Evolutionary conservation across 2,329 filamentous ascomycete species (phyloP), one percentile per base, ranked within the genome.

Genomic region (Beauveria rudraprayagi): DNA sequence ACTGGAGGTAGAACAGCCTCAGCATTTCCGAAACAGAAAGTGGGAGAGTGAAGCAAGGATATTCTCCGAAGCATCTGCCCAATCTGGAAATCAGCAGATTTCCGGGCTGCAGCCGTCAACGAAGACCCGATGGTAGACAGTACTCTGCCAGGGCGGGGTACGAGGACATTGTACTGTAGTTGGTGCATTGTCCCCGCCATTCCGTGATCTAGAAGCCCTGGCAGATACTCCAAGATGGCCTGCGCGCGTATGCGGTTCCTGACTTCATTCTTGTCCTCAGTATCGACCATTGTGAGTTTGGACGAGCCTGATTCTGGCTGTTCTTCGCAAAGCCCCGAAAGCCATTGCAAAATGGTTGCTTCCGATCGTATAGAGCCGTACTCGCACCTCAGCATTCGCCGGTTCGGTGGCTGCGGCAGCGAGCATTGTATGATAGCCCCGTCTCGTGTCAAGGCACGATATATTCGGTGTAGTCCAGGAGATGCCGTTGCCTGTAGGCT

Each of bases 341-440:
- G 70, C 79, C 79, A 83, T 58, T 68, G 70, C 43, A 83, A 66
- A 2, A 80, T 65, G 9, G 72, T 67, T 10, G 76, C 76, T 65
- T 83, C 80, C 24, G 78, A 76, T 26, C 70, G 67, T 54, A 79
- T 70, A 47, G 77, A 73, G 41, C 69, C 73, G 53, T 75, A 74
- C 66, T 83, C 81, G 54, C 71, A 77, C 34, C 80, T 76, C 37
- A 83, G 70, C 30, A 81, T 70, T 59, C 76, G 75, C 55, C 76
- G 68, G 62, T 75, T 72, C n/a, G 72, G 65, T 41, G 73, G 69
- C 7, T 77, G 77, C n/a, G 78, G 69, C 4, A 80, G 66, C 41
- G 76, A 73, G 46, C 83, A 71, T 30, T 77, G 63, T 26, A 82
- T 66, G 10, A 66, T 69, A 17, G 72, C 72, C 8, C 72, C 74